A percentile compares a stretch with the other conserved stretches of the same genome.
phyloP scores from a whole-genome alignment of 495 filamentous ascomycete genomes.

The Terfezia claveryi region DNA sequence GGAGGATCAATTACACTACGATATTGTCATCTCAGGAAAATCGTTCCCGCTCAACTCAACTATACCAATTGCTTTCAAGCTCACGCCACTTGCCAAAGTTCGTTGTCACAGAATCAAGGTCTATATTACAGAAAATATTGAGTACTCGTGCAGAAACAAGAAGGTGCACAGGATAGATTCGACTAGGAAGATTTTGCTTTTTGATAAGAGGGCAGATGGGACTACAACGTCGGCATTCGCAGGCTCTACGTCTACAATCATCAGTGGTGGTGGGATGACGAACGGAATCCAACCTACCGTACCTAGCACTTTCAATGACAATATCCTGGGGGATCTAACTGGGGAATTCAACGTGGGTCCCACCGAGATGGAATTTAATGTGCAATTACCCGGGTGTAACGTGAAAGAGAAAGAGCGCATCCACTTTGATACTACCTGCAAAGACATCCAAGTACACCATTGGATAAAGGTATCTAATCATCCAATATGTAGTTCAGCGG shows the following conservation, averaged over 20 bases:
- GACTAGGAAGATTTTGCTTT: constrained; percentile 61
- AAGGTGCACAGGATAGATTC: constrained; percentile 72
- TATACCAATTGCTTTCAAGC: constrained; percentile 91
- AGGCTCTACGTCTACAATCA: constrained; percentile 55
- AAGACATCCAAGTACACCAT: constrained; percentile 88
- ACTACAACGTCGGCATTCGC: constrained; percentile 54
- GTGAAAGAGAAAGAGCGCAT: constrained; percentile 67
- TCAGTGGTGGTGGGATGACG: constrained; percentile 51
- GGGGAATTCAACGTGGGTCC: constrained; percentile 49
- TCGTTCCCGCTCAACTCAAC: constrained; percentile 83
- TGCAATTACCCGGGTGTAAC: constrained; percentile 81
- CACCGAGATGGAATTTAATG: constrained; percentile 93
- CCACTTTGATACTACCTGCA: constrained; percentile 88
- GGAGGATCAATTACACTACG: constrained; percentile 97
- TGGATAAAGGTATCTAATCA: constrained; percentile 76
- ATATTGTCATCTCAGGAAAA: constrained; percentile 97
- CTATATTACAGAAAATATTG: constrained; percentile 78
- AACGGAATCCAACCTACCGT: constrained; percentile 18
- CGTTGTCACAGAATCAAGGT: constrained; percentile 94
- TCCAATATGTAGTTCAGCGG: neutral
- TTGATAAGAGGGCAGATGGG: constrained; percentile 78
- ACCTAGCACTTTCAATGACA: constrained; percentile 29
- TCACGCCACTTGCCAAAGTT: constrained; percentile 89
- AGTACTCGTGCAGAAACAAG: constrained; percentile 78
- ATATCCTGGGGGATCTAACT: constrained; percentile 60